phyloP scores from a whole-genome alignment of 768 basidiomycete species.

The Cubamyces sp. region DNA sequence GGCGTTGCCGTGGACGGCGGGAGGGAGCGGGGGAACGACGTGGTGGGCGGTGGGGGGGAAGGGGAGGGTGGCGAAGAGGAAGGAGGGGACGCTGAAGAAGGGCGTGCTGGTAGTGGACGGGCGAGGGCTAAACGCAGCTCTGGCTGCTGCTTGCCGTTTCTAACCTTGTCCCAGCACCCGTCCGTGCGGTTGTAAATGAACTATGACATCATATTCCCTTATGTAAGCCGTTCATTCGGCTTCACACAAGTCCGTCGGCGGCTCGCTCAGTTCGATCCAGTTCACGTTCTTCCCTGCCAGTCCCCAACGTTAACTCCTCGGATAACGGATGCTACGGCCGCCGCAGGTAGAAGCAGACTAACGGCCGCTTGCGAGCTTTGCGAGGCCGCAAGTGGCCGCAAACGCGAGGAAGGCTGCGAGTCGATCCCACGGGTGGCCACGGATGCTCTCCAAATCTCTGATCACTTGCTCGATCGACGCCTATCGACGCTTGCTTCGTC shows the following conservation, averaged over 20 bases:
- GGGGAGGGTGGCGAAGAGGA: background rate
- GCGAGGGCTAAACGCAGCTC: conserved; percentile 6
- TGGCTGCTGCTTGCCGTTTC: background rate
- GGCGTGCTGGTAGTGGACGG: background rate
- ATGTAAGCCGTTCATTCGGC: background rate
- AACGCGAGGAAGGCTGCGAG: no score
- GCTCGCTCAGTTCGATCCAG: background rate
- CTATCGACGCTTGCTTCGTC: background rate
- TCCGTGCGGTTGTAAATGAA: background rate
- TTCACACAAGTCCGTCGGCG: background rate
- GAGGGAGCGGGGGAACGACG: background rate
- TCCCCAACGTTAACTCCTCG: no score
- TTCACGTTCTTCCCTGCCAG: background rate
- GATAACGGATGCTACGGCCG: no score
- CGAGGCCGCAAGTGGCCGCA: no score
- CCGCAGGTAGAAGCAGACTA: no score
- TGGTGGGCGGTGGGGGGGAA: conserved; percentile 9
- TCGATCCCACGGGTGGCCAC: no score
- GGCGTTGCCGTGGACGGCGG: conserved; percentile 12
- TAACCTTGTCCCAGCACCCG: background rate
- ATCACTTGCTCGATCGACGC: background rate
- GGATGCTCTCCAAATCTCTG: no score
- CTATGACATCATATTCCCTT: conserved; percentile 3
- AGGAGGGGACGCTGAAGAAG: conserved; percentile 1
- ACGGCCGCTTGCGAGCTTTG: no score